Percentiles rank a stretch among this genome's conserved stretches.
Conservation (phyloP, 2,329 filamentous ascomycete species). For the Calonectria pauciramosa region DNA sequence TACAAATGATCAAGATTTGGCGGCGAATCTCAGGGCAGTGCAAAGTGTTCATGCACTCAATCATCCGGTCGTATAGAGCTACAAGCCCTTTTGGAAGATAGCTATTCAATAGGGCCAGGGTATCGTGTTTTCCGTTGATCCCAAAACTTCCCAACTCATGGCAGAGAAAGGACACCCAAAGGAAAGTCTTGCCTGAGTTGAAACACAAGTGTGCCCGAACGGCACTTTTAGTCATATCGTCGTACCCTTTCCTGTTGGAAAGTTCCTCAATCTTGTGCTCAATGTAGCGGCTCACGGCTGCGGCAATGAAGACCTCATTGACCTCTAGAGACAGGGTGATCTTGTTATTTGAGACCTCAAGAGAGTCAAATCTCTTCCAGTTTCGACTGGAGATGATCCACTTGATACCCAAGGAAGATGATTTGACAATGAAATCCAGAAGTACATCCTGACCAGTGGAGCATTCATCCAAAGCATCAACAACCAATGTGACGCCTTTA, state of each 20-base stretch:
- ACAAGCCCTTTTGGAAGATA: conserved; percentile 52
- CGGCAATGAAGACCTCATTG: not conserved
- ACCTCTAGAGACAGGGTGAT: not conserved
- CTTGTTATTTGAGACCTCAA: not conserved
- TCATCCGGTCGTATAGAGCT: conserved; percentile 55
- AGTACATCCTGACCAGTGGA: not conserved
- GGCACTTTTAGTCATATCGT: not conserved
- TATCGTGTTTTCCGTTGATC: conserved; percentile 22
- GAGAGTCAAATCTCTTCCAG: not conserved
- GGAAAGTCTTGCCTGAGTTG: conserved; percentile 44
- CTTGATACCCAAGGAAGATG: not conserved
- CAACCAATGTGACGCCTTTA: not conserved
- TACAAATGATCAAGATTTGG: conserved; percentile 50
- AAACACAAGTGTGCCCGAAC: not conserved
- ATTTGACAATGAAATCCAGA: not conserved
- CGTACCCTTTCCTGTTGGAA: not conserved
- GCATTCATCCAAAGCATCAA: conserved; percentile 3
- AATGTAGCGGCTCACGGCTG: not conserved
- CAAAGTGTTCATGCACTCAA: conserved; percentile 48
- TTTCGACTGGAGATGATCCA: conserved; percentile 1
- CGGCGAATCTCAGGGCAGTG: conserved; percentile 49
- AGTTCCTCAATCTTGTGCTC: not conserved
- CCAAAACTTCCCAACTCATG: conserved; percentile 26
- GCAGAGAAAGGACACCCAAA: conserved; percentile 43
- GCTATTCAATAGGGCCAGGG: conserved; percentile 27